A percentile compares a stretch with the other conserved stretches of the same genome.
These are phyloP conservation scores for Chrysochromulina tobinii DNA, from an alignment of 78 protist species.

Conservation along the genomic window DNA sequence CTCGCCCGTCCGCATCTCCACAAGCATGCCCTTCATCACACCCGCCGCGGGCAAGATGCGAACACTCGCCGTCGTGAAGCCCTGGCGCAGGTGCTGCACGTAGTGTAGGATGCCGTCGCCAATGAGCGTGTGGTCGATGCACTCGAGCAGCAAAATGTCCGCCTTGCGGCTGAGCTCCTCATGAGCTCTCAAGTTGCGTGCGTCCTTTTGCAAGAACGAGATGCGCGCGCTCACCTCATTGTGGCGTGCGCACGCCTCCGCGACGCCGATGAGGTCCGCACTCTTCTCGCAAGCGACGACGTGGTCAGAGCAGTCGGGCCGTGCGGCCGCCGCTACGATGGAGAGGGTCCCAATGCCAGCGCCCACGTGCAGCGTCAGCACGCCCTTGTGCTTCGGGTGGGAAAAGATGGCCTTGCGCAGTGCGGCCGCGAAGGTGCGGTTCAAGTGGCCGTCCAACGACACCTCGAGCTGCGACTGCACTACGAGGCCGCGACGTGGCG, in stretches of 20 bases:
- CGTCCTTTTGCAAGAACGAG: not conserved
- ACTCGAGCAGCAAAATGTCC: constrained; percentile 16
- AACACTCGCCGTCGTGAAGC: not conserved
- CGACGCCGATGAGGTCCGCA: not conserved
- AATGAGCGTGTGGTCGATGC: not conserved
- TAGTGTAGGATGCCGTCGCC: constrained; percentile 9
- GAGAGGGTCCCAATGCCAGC: not conserved
- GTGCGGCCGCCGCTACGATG: not conserved
- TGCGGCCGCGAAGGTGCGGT: not conserved
- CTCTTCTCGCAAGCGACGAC: constrained; percentile 14
- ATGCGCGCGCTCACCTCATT: not conserved
- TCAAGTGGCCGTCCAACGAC: not conserved
- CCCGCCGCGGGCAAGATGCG: not conserved
- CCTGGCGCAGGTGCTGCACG: constrained; percentile 16
- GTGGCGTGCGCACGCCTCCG: not conserved
- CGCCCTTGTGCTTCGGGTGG: not conserved
- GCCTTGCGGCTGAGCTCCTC: not conserved
- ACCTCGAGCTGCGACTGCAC: not conserved
- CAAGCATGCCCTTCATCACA: constrained; percentile 17
- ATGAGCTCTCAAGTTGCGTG: not conserved
- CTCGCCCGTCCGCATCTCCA: constrained; percentile 13
- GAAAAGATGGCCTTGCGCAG: not conserved
- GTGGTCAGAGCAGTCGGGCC: not conserved
- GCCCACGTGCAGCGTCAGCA: not conserved
- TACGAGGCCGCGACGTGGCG: not conserved